Evolutionary conservation across 2,329 filamentous ascomycete genomes (phyloP).

Genomic region (Orbilia oligospora): DNA sequence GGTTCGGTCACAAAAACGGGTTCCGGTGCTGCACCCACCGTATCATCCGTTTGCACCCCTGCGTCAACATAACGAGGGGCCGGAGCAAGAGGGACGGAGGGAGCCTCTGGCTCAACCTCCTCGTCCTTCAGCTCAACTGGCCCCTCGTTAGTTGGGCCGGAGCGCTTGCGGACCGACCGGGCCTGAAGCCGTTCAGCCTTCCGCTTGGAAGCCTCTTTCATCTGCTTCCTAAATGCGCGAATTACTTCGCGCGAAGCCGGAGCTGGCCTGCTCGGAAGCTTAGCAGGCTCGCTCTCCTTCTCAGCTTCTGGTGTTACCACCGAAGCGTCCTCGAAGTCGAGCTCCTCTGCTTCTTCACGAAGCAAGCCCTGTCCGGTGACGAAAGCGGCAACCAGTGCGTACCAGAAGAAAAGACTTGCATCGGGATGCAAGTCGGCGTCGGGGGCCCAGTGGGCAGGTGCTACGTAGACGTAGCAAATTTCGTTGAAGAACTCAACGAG

Average conservation of each 20-base stretch:
- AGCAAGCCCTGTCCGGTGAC: conserved; percentile 15
- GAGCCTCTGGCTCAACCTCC: not conserved
- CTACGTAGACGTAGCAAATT: conserved; percentile 24
- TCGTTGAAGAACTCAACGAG: conserved; percentile 12
- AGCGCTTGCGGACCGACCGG: conserved; percentile 1
- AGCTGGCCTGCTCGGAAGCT: conserved; percentile 8
- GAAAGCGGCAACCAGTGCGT: conserved; percentile 15
- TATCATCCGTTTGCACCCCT: conserved; percentile 12
- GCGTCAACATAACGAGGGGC: conserved; percentile 6
- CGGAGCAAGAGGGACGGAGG: conserved; percentile 4
- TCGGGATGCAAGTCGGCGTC: conserved; percentile 28
- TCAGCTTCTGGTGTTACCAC: conserved; percentile 27
- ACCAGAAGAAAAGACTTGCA: conserved; percentile 11
- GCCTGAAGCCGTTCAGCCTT: conserved; percentile 15
- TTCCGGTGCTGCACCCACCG: conserved; percentile 22
- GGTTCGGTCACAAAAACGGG: conserved; percentile 19
- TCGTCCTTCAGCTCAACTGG: not conserved
- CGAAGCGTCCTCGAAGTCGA: conserved; percentile 17
- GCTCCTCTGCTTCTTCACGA: not conserved
- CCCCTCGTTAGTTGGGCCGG: not conserved
- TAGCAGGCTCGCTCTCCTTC: not conserved
- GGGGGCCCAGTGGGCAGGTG: conserved; percentile 10
- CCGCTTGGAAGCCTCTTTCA: conserved; percentile 13
- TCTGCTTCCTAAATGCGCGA: conserved; percentile 7
- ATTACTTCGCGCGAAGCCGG: conserved; percentile 1